Conservation (phyloP, 768 basidiomycete species). For the Phylloporus sp. region DNA sequence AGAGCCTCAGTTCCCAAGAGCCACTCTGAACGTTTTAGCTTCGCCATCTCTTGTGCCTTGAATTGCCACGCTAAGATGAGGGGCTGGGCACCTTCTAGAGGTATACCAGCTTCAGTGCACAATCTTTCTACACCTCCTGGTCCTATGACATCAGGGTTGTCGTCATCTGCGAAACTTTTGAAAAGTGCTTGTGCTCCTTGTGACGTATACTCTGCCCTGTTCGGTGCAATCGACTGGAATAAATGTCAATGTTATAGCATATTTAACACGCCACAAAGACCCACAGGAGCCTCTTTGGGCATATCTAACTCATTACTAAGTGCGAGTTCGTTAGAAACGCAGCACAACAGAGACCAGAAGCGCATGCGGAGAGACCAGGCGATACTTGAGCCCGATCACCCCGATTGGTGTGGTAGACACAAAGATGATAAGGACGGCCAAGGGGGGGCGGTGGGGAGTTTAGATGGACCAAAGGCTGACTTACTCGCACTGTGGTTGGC, state of each 20-base stretch:
- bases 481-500: conserved; percentile 27
- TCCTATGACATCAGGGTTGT: conserved; percentile 48
- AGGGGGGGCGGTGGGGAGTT: conserved; percentile 7
- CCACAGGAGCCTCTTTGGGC: conserved; percentile 28
- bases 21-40: conserved; percentile 68
- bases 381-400: conserved; percentile 23
- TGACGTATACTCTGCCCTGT: conserved; percentile 40
- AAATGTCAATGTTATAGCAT: not conserved
- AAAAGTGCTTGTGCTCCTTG: conserved; percentile 54
- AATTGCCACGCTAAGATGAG: conserved; percentile 75
- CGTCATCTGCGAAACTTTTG: conserved; percentile 54
- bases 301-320: conserved; percentile 45
- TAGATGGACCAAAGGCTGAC: conserved; percentile 23
- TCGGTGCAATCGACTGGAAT: conserved; percentile 2
- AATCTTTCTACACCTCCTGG: conserved; percentile 69
- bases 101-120: conserved; percentile 63
- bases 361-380: conserved; percentile 46
- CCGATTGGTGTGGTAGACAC: conserved; percentile 10
- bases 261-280: conserved; percentile 12
- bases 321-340: conserved; percentile 49
- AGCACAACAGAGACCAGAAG: conserved; percentile 59
- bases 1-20: conserved; percentile 45
- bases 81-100: conserved; percentile 68
- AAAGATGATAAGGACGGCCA: conserved; percentile 10
- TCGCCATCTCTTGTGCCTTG: conserved; percentile 66